phyloP scores from a whole-genome alignment of 2,329 filamentous ascomycete species.

The Aspergillaceae sp. region DNA sequence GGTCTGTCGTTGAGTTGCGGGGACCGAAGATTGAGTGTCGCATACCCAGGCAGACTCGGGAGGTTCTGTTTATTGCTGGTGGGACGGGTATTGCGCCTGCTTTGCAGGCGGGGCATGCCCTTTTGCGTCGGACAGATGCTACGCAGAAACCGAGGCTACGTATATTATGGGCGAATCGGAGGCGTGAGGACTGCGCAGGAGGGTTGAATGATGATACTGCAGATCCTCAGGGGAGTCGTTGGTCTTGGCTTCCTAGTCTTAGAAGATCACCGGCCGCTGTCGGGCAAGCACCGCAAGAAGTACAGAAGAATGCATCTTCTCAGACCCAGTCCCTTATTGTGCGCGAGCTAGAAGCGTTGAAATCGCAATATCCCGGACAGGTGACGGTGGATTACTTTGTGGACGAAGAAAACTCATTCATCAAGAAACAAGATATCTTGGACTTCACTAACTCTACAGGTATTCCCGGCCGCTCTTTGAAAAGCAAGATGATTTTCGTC shows the following conservation, averaged over 20 bases:
- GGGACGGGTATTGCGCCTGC: conserved; percentile 90
- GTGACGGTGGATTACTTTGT: conserved; percentile 67
- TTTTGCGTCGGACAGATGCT: conserved; percentile 34
- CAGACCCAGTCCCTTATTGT: conserved; percentile 40
- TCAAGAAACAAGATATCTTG: conserved; percentile 48
- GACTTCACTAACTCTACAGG: conserved; percentile 18
- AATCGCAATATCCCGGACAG: conserved; percentile 46
- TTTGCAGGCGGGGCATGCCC: conserved; percentile 63
- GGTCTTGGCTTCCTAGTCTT: conserved; percentile 24
- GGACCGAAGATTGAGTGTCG: conserved; percentile 67
- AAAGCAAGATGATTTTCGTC: conserved; percentile 58
- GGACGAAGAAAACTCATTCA: conserved; percentile 65
- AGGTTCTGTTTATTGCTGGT: conserved; percentile 76
- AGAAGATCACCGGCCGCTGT: conserved; percentile 12
- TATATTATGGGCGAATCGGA: conserved; percentile 75
- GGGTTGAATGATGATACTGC: conserved; percentile 44
- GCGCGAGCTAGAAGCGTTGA: conserved; percentile 55
- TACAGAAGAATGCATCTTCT: conserved; percentile 4
- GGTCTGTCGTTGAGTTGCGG: conserved; percentile 62
- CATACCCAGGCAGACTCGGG: conserved; percentile 46
- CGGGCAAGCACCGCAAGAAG: background rate
- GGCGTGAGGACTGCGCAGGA: conserved; percentile 56
- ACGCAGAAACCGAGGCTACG: conserved; percentile 45
- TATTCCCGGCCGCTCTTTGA: conserved; percentile 16
- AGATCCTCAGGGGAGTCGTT: conserved; percentile 3